Evolutionary conservation across 176 grass and related monocot species (phyloP).

Genomic region (Avena sativa): DNA sequence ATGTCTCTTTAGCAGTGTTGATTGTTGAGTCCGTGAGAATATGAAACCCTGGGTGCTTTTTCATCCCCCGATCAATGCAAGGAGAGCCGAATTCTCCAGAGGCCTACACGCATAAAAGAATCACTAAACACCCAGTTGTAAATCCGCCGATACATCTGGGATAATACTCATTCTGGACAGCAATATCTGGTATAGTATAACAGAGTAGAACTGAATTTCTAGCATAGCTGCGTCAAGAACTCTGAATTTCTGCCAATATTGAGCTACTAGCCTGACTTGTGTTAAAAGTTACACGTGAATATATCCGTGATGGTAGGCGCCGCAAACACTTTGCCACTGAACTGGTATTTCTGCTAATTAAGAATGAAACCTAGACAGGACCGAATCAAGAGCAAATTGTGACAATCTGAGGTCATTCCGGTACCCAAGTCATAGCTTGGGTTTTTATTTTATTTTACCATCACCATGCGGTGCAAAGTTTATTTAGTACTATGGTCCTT

Average conservation of each 20-base stretch:
- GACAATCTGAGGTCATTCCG: not conserved
- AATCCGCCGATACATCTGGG: no score
- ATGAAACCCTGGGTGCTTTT: no score
- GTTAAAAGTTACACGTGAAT: not conserved
- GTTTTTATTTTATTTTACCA: constrained; percentile 12
- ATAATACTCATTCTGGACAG: no score
- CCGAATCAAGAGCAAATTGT: not conserved
- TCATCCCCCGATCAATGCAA: no score
- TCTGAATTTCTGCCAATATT: not conserved
- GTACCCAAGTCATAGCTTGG: not conserved
- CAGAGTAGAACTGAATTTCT: not conserved
- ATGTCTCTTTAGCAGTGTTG: no score
- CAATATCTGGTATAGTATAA: not conserved
- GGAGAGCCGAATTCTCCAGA: no score
- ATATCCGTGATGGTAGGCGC: not conserved
- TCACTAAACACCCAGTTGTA: no score
- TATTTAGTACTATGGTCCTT: not conserved
- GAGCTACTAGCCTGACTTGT: not conserved
- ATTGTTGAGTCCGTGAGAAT: no score
- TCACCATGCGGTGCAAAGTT: not conserved
- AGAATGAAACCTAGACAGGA: not conserved
- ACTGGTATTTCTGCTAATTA: not conserved
- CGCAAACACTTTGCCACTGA: not conserved
- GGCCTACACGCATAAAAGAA: no score
- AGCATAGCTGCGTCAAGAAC: not conserved